Conservation (phyloP, 1,139 yeast species). For the Suhomyces atakaporum region DNA sequence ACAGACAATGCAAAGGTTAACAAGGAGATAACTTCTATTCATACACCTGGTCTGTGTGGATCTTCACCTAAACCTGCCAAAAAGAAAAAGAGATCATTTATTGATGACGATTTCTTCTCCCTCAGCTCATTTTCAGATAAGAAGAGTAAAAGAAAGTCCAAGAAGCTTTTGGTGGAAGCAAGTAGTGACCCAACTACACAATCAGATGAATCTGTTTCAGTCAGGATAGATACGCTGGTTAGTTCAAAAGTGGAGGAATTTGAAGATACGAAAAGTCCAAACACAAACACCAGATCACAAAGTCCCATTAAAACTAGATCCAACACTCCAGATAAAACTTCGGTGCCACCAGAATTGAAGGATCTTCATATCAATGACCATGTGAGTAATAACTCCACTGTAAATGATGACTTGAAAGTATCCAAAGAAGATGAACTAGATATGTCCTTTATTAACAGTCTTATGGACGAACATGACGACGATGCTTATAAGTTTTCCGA, state of each 20-base stretch:
- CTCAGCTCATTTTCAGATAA: constrained; percentile 13
- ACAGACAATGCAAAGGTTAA: background rate
- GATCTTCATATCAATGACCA: background rate
- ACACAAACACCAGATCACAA: background rate
- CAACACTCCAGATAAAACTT: background rate
- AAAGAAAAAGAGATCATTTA: constrained; percentile 14
- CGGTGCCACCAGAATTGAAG: background rate
- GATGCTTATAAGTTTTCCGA: constrained; percentile 26
- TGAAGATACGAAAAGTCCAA: background rate
- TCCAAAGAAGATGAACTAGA: constrained; percentile 9
- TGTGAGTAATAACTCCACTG: background rate
- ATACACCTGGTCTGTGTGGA: background rate
- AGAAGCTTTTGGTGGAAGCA: constrained; percentile 15
- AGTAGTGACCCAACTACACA: constrained; percentile 1
- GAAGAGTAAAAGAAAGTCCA: constrained; percentile 23
- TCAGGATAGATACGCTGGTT: background rate
- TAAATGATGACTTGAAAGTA: constrained; percentile 4
- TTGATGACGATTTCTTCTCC: constrained; percentile 22
- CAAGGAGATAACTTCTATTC: background rate
- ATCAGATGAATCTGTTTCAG: background rate
- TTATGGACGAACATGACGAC: constrained; percentile 5
- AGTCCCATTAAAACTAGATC: background rate
- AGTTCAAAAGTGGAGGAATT: background rate
- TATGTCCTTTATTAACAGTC: constrained; percentile 8
- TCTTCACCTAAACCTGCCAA: constrained; percentile 1